These are phyloP conservation scores for Aureobasidium sp. DNA, from an alignment of 2,329 filamentous ascomycete species.

Conservation along the genomic window DNA sequence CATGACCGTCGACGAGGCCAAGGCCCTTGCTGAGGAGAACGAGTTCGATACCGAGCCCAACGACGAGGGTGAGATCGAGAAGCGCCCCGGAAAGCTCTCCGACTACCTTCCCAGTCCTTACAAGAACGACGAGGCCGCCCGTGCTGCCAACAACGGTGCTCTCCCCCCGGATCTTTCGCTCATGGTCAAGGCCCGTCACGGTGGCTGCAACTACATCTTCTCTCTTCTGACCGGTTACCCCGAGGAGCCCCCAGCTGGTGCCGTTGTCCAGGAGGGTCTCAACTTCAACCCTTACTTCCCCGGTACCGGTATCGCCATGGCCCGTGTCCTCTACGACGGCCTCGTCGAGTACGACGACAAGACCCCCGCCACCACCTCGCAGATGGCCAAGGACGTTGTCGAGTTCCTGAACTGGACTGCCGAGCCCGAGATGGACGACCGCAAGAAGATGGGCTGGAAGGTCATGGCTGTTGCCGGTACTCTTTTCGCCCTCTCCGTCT, in stretches of 20 bases:
- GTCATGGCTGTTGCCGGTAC: slow-evolving; percentile 70
- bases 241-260: slow-evolving; percentile 88
- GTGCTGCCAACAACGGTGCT: slow-evolving; percentile 96
- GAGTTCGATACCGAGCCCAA: slow-evolving; percentile 98
- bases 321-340: slow-evolving; percentile 93
- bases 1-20: slow-evolving; percentile 96
- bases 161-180: slow-evolving; percentile 94
- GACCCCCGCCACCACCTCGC: slow-evolving; percentile 86
- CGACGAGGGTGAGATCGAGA: slow-evolving; percentile 95
- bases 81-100: slow-evolving; percentile 95
- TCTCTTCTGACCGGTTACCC: slow-evolving; percentile 93
- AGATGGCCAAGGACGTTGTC: slow-evolving; percentile 99
- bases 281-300: slow-evolving; percentile 99
- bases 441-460: slow-evolving; percentile 99
- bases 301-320: slow-evolving; percentile 97
- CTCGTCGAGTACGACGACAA: slow-evolving; percentile 97
- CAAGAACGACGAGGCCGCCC: slow-evolving; percentile 98
- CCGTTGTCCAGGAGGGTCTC: slow-evolving; percentile 73
- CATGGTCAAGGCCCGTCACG: slow-evolving; percentile 96
- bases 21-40: slow-evolving; percentile 92
- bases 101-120: slow-evolving; percentile 93
- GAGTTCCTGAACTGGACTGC: slow-evolving; percentile 99
- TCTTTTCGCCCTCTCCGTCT: slow-evolving; percentile 80
- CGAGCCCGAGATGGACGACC: slow-evolving; percentile 97
- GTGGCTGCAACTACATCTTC: slow-evolving; percentile 98